These are phyloP conservation scores for Ustilago crameri DNA, from an alignment of 1,284 basidiomycete species.

Conservation along the genomic window DNA sequence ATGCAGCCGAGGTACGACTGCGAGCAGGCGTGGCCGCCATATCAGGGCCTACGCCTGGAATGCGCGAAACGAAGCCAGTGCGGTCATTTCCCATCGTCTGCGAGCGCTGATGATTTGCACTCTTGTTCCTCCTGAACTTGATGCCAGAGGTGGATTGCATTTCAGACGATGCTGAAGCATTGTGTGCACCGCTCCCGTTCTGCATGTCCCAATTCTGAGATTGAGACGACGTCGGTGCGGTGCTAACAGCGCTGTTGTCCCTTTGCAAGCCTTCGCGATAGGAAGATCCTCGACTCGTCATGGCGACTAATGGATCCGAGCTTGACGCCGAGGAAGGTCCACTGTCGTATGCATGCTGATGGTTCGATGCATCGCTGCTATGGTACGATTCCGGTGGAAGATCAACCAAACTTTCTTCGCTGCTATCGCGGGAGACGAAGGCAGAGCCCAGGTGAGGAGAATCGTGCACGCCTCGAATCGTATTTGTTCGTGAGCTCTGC, in stretches of 20 bases:
- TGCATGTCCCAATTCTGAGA: conserved; percentile 31
- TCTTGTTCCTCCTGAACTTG: conserved; percentile 45
- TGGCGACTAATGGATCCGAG: conserved; percentile 13
- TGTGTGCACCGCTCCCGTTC: conserved; percentile 4
- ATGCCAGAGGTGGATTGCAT: conserved; percentile 27
- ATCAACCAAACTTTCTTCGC: conserved; percentile 44
- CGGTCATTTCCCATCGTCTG: conserved; percentile 26
- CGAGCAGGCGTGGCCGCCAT: conserved; percentile 36
- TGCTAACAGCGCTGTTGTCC: conserved; percentile 36
- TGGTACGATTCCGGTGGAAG: conserved; percentile 46
- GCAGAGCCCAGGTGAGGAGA: conserved; percentile 35
- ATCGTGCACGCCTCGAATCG: conserved; percentile 29
- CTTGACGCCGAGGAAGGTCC: conserved; percentile 23
- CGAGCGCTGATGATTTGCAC: conserved; percentile 34
- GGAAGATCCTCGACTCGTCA: conserved; percentile 30
- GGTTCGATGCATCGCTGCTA: conserved; percentile 39
- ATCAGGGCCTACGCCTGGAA: conserved; percentile 22
- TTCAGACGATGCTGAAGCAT: neutral
- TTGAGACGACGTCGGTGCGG: conserved; percentile 43
- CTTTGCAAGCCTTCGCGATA: conserved; percentile 28
- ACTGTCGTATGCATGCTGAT: conserved; percentile 12
- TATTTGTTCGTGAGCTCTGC: conserved; percentile 46
- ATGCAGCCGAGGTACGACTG: conserved; percentile 6
- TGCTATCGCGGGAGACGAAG: conserved; percentile 33
- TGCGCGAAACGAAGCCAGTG: conserved; percentile 13